Conservation (phyloP, 306 rosid genomes). For the Quercus variabilis region DNA sequence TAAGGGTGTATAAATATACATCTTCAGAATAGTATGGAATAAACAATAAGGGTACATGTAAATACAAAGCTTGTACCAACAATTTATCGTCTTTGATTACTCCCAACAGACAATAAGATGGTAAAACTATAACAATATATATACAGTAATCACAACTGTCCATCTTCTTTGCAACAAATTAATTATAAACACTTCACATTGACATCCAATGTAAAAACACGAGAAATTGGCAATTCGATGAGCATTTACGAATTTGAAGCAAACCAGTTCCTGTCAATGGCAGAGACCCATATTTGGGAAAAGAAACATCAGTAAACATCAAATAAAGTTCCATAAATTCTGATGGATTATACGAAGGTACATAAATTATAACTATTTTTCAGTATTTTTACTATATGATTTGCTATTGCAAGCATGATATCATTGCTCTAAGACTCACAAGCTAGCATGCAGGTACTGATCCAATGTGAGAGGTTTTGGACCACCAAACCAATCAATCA, state of each 20-base stretch:
- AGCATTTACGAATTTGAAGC: constrained; percentile 22
- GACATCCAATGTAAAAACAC: not conserved
- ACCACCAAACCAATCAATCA: constrained; percentile 86
- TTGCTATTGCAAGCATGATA: not conserved
- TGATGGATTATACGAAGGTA: not conserved
- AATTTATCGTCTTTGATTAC: not conserved
- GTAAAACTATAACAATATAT: not conserved
- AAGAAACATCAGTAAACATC: constrained; percentile 6
- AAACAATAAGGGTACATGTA: not conserved
- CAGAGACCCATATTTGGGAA: not conserved
- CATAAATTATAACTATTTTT: not conserved
- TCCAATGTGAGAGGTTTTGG: constrained; percentile 76
- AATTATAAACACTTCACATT: constrained; percentile 17
- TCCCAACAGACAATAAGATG: not conserved
- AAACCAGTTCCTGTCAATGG: constrained; percentile 35
- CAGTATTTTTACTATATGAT: not conserved
- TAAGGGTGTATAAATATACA: not conserved
- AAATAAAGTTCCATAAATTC: constrained; percentile 1
- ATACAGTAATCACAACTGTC: constrained; percentile 6
- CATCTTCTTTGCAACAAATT: constrained; percentile 9
- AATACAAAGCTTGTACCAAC: not conserved
- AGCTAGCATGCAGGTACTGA: constrained; percentile 53
- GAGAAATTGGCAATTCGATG: constrained; percentile 4
- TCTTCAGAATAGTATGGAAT: not conserved
- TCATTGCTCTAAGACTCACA: constrained; percentile 33